phyloP scores from a whole-genome alignment of 805 yeast species.

The Candida endomychidarum region DNA sequence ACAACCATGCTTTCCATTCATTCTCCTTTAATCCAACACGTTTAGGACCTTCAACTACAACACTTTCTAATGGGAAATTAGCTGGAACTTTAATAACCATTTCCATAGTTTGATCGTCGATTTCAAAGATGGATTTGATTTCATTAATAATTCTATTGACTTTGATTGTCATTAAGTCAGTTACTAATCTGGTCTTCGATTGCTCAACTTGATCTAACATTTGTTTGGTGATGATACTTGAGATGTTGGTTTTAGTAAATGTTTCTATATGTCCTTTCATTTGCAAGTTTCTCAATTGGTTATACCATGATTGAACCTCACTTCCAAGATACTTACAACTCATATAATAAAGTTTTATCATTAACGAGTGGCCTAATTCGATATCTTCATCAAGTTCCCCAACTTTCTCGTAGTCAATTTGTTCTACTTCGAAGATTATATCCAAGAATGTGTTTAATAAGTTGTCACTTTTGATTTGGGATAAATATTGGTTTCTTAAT shows the following conservation, averaged over 20 bases:
- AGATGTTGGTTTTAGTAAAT: slow-evolving; percentile 59
- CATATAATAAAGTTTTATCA: slow-evolving; percentile 51
- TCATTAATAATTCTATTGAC: slow-evolving; percentile 63
- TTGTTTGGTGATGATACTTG: slow-evolving; percentile 60
- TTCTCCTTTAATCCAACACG: slow-evolving; percentile 87
- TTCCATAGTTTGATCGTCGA: slow-evolving; percentile 87
- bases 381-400: slow-evolving; percentile 1
- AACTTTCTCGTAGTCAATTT: slow-evolving; percentile 6
- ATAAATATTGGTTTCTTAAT: slow-evolving; percentile 59
- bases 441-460: slow-evolving; percentile 52
- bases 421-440: slow-evolving; percentile 43
- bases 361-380: slow-evolving; percentile 8
- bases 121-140: slow-evolving; percentile 67
- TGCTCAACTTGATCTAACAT: slow-evolving; percentile 54
- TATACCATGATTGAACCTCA: slow-evolving; percentile 65
- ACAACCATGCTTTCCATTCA: slow-evolving; percentile 93
- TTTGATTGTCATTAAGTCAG: slow-evolving; percentile 54
- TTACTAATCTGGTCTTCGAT: slow-evolving; percentile 34
- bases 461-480: slow-evolving; percentile 49
- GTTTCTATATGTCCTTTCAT: slow-evolving; percentile 59
- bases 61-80: slow-evolving; percentile 74
- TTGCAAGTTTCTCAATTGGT: slow-evolving; percentile 65
- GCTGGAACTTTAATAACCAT: slow-evolving; percentile 72
- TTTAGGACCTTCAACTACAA: slow-evolving; percentile 72
- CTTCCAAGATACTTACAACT: slow-evolving; percentile 55